Evolutionary conservation across 345 rosid genomes (phyloP), one percentile per base, ranked within the genome.

Genomic region (Eucalyptus viminalis): DNA sequence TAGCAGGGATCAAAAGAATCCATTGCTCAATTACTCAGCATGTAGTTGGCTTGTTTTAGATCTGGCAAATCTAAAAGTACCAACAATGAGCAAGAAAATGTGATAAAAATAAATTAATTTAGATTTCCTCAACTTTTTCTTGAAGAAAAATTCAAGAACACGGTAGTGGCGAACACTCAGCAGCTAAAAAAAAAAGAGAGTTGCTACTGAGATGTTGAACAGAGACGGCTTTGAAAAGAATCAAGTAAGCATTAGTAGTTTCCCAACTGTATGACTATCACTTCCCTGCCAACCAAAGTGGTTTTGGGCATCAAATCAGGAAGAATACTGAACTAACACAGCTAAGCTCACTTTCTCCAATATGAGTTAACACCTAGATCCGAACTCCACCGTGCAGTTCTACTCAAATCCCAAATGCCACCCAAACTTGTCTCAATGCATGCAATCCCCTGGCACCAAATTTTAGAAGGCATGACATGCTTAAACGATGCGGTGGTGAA

Each of bases 1-100:
- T 98, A 6, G 97, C 98, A 1, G 94, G 95, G 8, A 97, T 93
- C 47, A 94, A 86, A 92, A 89, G 91, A 93, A 92, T 94, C 96
- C 91, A 92, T 89, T 56, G 88, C 91, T 83, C 93, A 89, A 50
- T 91, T 93, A 87, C 94, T 97, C 87, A 94, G 94, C 99, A 97
- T 40, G 29, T 21, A 76, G 34, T 47, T 15, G 19, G 6, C 45
- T 80, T 43, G 65, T 9, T 43, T 86, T 86, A 91, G 93, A 92
- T 91, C 92, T 88, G 80, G 80, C 80, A 80, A 88, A 90, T 86
- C 89, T 54, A 47, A 87, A 44, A 34, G 54, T 34, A 49, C 15
- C 89, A 54, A 62, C 47, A 53, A 9, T 21, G 45, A 86, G 62
- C 16, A 86, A 86, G 88, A 44, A 51, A 37, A 34, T 34, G 47